phyloP scores from a whole-genome alignment of 208 protist genomes.

The Trypanosoma melophagium region DNA sequence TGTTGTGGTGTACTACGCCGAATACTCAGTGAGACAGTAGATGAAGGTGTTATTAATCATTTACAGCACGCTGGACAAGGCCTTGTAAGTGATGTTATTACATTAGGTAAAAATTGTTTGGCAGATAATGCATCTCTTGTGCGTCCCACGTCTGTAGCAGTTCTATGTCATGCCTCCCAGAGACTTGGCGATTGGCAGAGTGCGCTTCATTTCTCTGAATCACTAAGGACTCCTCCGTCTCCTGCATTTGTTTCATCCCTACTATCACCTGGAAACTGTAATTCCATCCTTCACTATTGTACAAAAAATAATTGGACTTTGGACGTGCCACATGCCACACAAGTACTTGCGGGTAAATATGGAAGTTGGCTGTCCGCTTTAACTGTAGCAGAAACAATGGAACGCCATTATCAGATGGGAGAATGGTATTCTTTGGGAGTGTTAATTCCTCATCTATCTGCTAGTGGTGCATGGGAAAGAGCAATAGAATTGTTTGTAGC shows the following conservation, averaged over 20 bases:
- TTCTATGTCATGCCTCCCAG: constrained; percentile 80
- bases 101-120: constrained; percentile 48
- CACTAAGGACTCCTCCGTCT: constrained; percentile 48
- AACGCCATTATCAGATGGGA: constrained; percentile 51
- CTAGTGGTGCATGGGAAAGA: constrained; percentile 46
- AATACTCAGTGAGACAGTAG: constrained; percentile 58
- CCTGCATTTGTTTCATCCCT: constrained; percentile 79
- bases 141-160: constrained; percentile 55
- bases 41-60: constrained; percentile 7
- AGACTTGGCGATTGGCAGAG: constrained; percentile 68
- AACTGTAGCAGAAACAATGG: constrained; percentile 55
- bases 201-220: constrained; percentile 57
- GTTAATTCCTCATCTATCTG: constrained; percentile 75
- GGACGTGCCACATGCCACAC: constrained; percentile 67
- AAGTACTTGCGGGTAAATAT: constrained; percentile 59
- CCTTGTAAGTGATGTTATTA: constrained; percentile 45
- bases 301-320: constrained; percentile 42
- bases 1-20: constrained; percentile 78
- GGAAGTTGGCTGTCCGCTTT: constrained; percentile 71
- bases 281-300: constrained; percentile 41
- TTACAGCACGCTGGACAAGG: constrained; percentile 1
- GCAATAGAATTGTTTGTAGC: constrained; percentile 55
- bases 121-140: constrained; percentile 48
- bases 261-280: constrained; percentile 52
- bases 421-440: constrained; percentile 79